Evolutionary conservation across 495 filamentous ascomycete species (phyloP), one percentile per base, ranked within the genome.

Genomic region (Podospora sp.): DNA sequence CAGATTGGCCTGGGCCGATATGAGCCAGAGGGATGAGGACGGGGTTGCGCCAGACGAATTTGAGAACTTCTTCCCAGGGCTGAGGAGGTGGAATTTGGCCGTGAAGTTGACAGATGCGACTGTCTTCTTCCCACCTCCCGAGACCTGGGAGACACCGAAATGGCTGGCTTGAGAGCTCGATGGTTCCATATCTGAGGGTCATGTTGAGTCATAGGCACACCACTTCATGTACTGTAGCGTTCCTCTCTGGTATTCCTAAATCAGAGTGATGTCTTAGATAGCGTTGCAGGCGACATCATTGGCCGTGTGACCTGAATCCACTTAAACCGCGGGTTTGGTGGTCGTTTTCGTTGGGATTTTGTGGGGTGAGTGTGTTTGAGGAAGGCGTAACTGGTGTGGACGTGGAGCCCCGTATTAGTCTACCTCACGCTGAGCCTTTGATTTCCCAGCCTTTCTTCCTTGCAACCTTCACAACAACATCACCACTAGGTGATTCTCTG

Each of bases 1-100:
- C 5, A 71, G 65, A 24, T 20, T 79, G 11, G 72, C 74, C 4
- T 80, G 83, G 80, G 72, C 75, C 24, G 82, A 82, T 69, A 56
- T 83, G 73, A 67, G 69, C 61, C 78, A 82, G 71, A 62, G 68
- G 60, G 69, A 71, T 16, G 69, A 71, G 8, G 65, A 72, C 7
- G 69, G 58, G 8, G 71, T 67, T 62, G 64, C 58, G 53, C 62
- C 63, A 56, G 72, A 72, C 2, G 65, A 58, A 21, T 68, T 62
- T 51, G 72, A 76, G 26, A 80, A 80, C 65, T 83, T 80, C 69
- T 85, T 75, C 78, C 83, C 82, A 20, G 78, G 74, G n/a, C 53
- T 82, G 29, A 68, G 73, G 36, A 75, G 79, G 56, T 84, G 82
- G 81, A 71, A 71, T 35, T 29, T 85, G 2, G 81, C 78, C 1